A percentile compares a stretch with the other conserved stretches of the same genome.
These are phyloP conservation scores for Penicillium janthinellum DNA, from an alignment of 2,329 filamentous ascomycete species.

Conservation along the genomic window DNA sequence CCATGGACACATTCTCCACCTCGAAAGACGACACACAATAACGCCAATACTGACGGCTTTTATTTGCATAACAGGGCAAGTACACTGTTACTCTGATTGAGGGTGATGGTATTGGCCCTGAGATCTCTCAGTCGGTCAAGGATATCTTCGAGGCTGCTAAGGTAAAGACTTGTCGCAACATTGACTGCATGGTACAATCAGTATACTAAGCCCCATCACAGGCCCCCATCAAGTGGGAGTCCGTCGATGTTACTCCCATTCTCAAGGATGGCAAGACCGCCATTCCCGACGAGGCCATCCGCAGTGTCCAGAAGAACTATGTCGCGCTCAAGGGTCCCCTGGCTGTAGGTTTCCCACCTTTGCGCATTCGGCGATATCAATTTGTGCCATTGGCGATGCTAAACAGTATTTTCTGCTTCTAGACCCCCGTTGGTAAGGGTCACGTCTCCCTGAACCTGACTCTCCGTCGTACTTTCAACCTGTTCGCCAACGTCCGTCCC, in stretches of 20 bases:
- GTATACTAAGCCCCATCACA: conserved; percentile 48
- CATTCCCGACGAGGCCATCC: conserved; percentile 89
- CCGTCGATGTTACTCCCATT: conserved; percentile 91
- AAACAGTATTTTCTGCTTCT: conserved; percentile 18
- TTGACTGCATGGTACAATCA: conserved; percentile 4
- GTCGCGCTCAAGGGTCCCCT: conserved; percentile 97
- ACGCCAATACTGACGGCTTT: conserved; percentile 13
- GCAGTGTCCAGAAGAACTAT: conserved; percentile 92
- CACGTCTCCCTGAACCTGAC: conserved; percentile 99
- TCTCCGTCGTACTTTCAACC: conserved; percentile 98
- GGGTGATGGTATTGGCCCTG: conserved; percentile 97
- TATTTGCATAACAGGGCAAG: conserved; percentile 67
- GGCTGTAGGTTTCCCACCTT: conserved; percentile 64
- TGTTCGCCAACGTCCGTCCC: conserved; percentile 98
- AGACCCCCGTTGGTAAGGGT: conserved; percentile 97
- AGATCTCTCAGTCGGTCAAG: conserved; percentile 97
- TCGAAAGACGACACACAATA: conserved; percentile 1
- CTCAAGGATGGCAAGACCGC: conserved; percentile 94
- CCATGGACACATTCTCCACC: conserved; percentile 7
- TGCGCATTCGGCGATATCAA: neutral
- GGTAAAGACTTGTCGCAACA: conserved; percentile 51
- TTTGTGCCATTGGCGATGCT: conserved; percentile 23
- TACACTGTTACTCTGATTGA: conserved; percentile 97
- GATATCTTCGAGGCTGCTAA: conserved; percentile 96
- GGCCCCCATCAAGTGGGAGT: conserved; percentile 95